Conservation (phyloP, 1,284 basidiomycete species). For the Ustilago trichophora region DNA sequence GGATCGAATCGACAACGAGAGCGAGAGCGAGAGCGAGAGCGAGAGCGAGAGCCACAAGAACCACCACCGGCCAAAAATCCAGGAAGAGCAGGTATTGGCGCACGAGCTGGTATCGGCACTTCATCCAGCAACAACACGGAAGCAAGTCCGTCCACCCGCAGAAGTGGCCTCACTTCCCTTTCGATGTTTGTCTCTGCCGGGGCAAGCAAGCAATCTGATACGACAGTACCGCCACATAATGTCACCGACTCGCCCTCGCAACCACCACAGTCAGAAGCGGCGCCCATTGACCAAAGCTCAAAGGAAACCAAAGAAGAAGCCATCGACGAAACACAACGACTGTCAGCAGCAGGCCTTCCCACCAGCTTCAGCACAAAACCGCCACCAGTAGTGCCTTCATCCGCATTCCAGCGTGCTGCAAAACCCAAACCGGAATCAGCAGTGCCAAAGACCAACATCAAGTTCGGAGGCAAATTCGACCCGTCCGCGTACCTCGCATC, state of each 20-base stretch:
- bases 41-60: slow-evolving; percentile 1
- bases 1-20: slow-evolving; percentile 4
- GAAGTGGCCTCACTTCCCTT: slow-evolving; percentile 38
- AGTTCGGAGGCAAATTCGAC: slow-evolving; percentile 58
- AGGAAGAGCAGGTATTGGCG: slow-evolving; percentile 24
- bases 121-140: slow-evolving; percentile 1
- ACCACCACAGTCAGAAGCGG: too few relatives aligned
- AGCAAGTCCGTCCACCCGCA: slow-evolving; percentile 10
- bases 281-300: too few relatives aligned
- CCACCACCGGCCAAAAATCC: background rate
- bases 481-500: slow-evolving; percentile 58
- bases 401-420: slow-evolving; percentile 27
- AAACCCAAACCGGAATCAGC: background rate
- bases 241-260: too few relatives aligned
- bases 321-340: too few relatives aligned
- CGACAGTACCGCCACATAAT: slow-evolving; percentile 6
- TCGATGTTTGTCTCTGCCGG: slow-evolving; percentile 46
- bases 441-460: slow-evolving; percentile 33
- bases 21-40: too few relatives aligned
- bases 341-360: slow-evolving; percentile 30
- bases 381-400: slow-evolving; percentile 19
- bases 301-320: background rate
- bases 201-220: slow-evolving; percentile 9
- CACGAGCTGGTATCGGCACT: slow-evolving; percentile 28
- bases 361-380: slow-evolving; percentile 17